Evolutionary conservation across 2,329 filamentous ascomycete genomes (phyloP), one percentile per base, ranked within the genome.

Genomic region (Rhexocercosporidium sp.): DNA sequence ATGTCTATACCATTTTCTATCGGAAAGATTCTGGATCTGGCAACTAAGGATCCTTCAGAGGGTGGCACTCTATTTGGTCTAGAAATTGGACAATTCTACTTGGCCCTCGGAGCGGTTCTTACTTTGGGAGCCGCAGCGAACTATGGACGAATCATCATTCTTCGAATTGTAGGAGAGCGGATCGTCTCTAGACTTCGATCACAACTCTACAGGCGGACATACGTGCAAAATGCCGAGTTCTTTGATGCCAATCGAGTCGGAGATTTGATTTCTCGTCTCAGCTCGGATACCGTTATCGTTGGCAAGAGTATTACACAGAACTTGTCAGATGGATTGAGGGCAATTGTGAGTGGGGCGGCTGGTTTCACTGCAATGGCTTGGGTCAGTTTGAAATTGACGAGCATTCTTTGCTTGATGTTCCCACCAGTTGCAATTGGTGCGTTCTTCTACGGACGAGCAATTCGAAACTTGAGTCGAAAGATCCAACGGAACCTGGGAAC

Each of bases 291-390:
- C 0, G 93, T 98, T 76, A 96, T 99, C 76, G 96, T 99, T 64
- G 96, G 95, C 77, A 99, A 99, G 81, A 97, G 94, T 75, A 97
- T 99, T 71, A 99, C 96, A 0, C 95, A 98, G 77, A 99, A 99
- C 77, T 83, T 99, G 59, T 98, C 95, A 6, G 96, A 99, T 80
- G 96, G 96, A n/a, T 85, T 99, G 62, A 88, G 96, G 68, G 91
- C 96, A 18, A 82, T 96, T 37, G 95, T 99, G 69, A 97, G 94
- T 72, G 96, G 96, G 72, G 89, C 87, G 37, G 95, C 95, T 67
- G 96, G 96, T 2, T 92, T 99, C 74, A 88, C 88, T 59, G 90
- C 97, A 79, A 99, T 99, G 96, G 88, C 92, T n/a, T 98, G 93
- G 85, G 92, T 97, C 68, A 97, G 93, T 77, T 86, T 96, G 64